Percentiles rank a stretch among this genome's conserved stretches.
phyloP scores from a whole-genome alignment of 495 filamentous ascomycete genomes.

The Oleoguttula mirabilis region DNA sequence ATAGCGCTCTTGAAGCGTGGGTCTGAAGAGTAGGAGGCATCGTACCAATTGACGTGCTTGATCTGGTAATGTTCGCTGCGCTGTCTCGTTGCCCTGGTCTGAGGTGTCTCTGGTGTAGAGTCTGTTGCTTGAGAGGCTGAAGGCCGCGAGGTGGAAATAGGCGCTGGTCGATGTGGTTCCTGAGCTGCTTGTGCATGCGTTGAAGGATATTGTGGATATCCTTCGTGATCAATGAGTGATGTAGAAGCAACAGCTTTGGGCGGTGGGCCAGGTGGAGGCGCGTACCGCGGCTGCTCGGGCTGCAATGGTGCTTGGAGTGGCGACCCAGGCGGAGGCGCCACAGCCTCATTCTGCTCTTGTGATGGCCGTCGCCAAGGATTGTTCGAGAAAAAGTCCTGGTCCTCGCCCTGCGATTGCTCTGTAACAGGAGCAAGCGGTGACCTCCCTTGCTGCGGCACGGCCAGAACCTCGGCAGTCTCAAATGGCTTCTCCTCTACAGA shows the following conservation, averaged over 20 bases:
- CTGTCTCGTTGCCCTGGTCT: slow-evolving; percentile 30
- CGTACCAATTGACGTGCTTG: slow-evolving; percentile 53
- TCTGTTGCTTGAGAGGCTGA: background rate
- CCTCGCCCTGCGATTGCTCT: background rate
- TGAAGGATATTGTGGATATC: background rate
- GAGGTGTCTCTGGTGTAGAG: slow-evolving; percentile 20
- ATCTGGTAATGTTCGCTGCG: slow-evolving; percentile 59
- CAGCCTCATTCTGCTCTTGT: background rate
- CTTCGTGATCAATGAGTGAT: slow-evolving; percentile 7
- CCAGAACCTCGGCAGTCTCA: slow-evolving; percentile 16
- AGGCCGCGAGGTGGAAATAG: slow-evolving; percentile 2
- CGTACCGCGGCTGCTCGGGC: slow-evolving; percentile 2
- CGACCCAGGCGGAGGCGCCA: background rate
- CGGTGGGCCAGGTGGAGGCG: slow-evolving; percentile 15
- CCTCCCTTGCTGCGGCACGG: slow-evolving; percentile 12
- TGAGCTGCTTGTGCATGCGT: too few relatives aligned
- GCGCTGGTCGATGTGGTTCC: background rate
- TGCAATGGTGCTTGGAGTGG: background rate
- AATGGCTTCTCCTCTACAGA: background rate
- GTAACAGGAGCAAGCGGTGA: slow-evolving; percentile 2
- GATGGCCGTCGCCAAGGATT: background rate
- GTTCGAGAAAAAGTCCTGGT: background rate
- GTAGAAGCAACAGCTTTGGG: slow-evolving; percentile 5
- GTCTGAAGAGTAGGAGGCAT: slow-evolving; percentile 20
- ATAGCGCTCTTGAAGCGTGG: slow-evolving; percentile 33